Conservation (phyloP, 2,329 filamentous ascomycete species). For the Pseudophaeomoniella oleicola region DNA sequence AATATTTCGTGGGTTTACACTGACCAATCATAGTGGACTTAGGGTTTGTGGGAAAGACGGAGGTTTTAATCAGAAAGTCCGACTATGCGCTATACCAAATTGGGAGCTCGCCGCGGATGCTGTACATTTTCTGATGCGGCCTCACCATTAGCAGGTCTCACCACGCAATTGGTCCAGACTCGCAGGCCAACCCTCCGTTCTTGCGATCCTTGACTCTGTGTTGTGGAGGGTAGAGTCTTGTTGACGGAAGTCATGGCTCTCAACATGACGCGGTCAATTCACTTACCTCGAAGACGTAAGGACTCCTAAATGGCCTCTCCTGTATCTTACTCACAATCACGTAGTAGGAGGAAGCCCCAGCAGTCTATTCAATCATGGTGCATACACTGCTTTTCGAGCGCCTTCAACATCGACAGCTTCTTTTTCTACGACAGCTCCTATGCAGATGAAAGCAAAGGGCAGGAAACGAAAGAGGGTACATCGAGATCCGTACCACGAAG, state of each 20-base stretch:
- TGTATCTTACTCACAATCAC: background rate
- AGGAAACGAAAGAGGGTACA: slow-evolving; percentile 33
- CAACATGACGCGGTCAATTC: background rate
- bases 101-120: too few relatives aligned
- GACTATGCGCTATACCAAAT: background rate
- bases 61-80: too few relatives aligned
- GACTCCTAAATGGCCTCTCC: too few relatives aligned
- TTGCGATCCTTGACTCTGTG: too few relatives aligned
- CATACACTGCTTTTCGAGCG: background rate
- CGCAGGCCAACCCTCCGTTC: too few relatives aligned
- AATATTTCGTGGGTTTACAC: too few relatives aligned
- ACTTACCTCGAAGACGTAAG: background rate
- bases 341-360: background rate
- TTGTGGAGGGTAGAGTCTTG: background rate
- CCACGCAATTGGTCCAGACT: too few relatives aligned
- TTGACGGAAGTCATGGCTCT: background rate
- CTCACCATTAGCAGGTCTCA: too few relatives aligned
- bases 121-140: background rate
- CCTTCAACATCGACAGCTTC: slow-evolving; percentile 36
- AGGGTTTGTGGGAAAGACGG: too few relatives aligned
- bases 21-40: too few relatives aligned
- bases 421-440: slow-evolving; percentile 35
- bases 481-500: slow-evolving; percentile 68
- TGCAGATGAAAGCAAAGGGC: slow-evolving; percentile 19
- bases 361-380: background rate